These are phyloP conservation scores for Gentiana straminea DNA, from an alignment of 257 asterid genomes.

Conservation along the genomic window DNA sequence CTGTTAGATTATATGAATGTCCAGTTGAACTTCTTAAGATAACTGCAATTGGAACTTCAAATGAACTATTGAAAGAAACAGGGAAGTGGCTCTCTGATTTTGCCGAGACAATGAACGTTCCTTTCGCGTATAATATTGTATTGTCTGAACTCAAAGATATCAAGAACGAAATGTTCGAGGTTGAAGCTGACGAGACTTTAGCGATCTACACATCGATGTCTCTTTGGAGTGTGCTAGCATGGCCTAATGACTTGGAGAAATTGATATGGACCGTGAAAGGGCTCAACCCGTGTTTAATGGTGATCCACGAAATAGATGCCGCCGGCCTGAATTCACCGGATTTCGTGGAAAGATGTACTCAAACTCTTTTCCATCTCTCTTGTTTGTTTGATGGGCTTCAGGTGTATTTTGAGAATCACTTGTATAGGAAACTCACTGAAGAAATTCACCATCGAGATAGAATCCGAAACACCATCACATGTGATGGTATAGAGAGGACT, in stretches of 20 bases:
- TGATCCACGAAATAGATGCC: conserved; percentile 35
- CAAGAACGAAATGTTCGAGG: conserved; percentile 8
- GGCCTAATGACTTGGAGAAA: conserved; percentile 20
- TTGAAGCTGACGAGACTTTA: conserved; percentile 26
- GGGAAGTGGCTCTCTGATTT: too few species aligned
- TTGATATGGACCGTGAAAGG: conserved; percentile 24
- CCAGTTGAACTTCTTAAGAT: conserved; percentile 3
- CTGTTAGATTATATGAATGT: conserved; percentile 22
- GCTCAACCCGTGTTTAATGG: conserved; percentile 25
- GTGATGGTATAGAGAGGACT: too few species aligned
- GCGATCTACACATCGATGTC: conserved; percentile 25
- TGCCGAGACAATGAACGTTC: too few species aligned
- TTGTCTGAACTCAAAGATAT: too few species aligned
- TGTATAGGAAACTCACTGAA: too few species aligned
- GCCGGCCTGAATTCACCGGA: conserved; percentile 20
- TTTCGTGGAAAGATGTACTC: conserved; percentile 37
- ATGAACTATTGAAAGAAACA: too few species aligned
- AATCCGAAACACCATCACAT: too few species aligned
- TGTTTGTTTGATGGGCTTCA: conserved; percentile 25
- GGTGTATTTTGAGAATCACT: too few species aligned
- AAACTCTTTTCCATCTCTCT: conserved; percentile 25
- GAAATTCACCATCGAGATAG: too few species aligned
- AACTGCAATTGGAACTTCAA: background rate
- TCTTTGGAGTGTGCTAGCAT: conserved; percentile 21
- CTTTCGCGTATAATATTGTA: too few species aligned